Percentiles rank a stretch among this genome's conserved stretches.
phyloP scores from a whole-genome alignment of 306 rosid genomes.

The Herpetospermum pedunculosum region DNA sequence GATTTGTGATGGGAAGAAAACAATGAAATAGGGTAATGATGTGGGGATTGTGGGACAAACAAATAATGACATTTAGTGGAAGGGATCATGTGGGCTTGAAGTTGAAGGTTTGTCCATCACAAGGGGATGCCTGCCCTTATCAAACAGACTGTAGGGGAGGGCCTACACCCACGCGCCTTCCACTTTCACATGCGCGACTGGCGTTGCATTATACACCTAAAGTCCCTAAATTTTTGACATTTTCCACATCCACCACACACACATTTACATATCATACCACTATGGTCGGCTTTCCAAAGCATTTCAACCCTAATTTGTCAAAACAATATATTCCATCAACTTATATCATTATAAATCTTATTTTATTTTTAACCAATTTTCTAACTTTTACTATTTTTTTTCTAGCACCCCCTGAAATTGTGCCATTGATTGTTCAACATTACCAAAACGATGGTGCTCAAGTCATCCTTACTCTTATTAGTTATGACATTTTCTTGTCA shows the following conservation, averaged over 20 bases:
- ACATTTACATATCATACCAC: not conserved
- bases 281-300: not conserved
- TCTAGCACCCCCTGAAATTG: not conserved
- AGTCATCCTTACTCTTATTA: no score
- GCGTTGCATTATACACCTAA: not conserved
- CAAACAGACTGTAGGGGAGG: not conserved
- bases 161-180: not conserved
- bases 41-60: conserved; percentile 60
- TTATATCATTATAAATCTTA: not conserved
- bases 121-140: not conserved
- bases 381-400: not conserved
- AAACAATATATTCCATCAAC: no score
- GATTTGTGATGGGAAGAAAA: not conserved
- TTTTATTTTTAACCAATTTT: no score
- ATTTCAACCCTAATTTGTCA: not conserved
- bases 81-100: not conserved
- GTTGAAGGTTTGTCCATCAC: conserved; percentile 11
- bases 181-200: not conserved
- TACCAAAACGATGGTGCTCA: not conserved
- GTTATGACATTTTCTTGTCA: no score
- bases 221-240: not conserved
- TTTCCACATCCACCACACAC: not conserved
- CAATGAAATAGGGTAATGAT: conserved; percentile 20
- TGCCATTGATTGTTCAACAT: conserved; percentile 6
- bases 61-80: conserved; percentile 18